Conservation (phyloP, 2,329 filamentous ascomycete species). For the Didymella sp. region DNA sequence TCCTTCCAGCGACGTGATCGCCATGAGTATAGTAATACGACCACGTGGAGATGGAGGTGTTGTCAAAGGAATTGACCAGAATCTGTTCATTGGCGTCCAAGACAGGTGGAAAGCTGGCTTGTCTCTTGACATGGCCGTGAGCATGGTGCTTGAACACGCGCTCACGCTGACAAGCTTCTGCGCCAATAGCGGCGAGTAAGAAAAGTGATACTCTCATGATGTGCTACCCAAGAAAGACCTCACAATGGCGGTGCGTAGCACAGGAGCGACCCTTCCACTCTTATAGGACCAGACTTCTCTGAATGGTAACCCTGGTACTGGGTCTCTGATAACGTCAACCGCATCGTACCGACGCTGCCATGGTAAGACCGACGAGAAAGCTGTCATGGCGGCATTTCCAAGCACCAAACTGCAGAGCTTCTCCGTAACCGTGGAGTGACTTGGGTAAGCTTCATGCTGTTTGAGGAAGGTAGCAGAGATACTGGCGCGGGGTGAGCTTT, state of each 20-base stretch:
- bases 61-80: slow-evolving; percentile 52
- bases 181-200: slow-evolving; percentile 40
- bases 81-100: slow-evolving; percentile 49
- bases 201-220: slow-evolving; percentile 40
- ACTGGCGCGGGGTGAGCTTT: slow-evolving; percentile 24
- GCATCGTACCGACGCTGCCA: slow-evolving; percentile 11
- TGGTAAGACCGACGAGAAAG: slow-evolving; percentile 8
- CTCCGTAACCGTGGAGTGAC: slow-evolving; percentile 18
- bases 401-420: slow-evolving; percentile 17
- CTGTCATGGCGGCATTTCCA: slow-evolving; percentile 19
- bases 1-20: slow-evolving; percentile 42
- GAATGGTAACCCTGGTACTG: neutral
- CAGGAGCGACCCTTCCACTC: neutral
- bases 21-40: slow-evolving; percentile 51
- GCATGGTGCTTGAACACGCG: slow-evolving; percentile 31
- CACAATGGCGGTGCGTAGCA: slow-evolving; percentile 9
- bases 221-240: slow-evolving; percentile 5
- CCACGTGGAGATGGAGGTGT: slow-evolving; percentile 49
- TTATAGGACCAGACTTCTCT: neutral
- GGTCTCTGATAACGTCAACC: slow-evolving; percentile 31
- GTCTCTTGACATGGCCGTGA: slow-evolving; percentile 38
- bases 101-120: slow-evolving; percentile 42
- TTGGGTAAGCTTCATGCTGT: slow-evolving; percentile 33
- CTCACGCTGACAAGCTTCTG: slow-evolving; percentile 46
- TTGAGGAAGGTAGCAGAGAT: slow-evolving; percentile 42